Conservation (phyloP, 116 monocot species). For the Phalaenopsis hybrid region DNA sequence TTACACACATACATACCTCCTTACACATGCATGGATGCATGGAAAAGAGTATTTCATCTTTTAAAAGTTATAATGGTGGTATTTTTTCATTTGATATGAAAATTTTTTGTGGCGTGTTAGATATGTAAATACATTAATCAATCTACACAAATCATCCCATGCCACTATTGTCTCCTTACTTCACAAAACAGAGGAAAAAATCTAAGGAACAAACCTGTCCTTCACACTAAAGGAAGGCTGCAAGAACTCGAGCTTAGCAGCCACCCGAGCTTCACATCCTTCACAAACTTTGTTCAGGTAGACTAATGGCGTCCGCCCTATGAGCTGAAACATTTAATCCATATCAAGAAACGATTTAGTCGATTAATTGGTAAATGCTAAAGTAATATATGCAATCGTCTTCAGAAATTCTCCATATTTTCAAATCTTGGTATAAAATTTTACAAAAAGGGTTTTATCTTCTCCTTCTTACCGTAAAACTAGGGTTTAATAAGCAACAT, state of each 20-base stretch:
- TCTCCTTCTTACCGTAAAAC: background rate
- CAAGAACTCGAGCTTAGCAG: slow-evolving; percentile 80
- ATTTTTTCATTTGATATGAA: no score
- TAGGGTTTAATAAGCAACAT: background rate
- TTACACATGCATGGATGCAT: no score
- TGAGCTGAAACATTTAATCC: slow-evolving; percentile 46
- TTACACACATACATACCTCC: no score
- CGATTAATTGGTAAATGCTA: background rate
- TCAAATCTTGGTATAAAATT: background rate
- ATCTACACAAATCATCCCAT: background rate
- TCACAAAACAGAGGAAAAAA: background rate
- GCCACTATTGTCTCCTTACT: background rate
- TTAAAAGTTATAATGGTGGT: no score
- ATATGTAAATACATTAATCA: background rate
- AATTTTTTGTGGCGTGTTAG: no score
- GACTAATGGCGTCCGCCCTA: slow-evolving; percentile 86
- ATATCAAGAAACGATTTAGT: background rate
- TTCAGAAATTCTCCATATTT: background rate
- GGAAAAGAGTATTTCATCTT: no score
- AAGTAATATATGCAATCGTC: background rate
- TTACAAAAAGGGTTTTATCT: no score
- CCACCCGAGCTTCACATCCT: slow-evolving; percentile 69
- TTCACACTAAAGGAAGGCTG: slow-evolving; percentile 91
- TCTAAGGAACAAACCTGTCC: slow-evolving; percentile 45
- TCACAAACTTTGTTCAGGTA: slow-evolving; percentile 88